phyloP scores from a whole-genome alignment of 768 basidiomycete species.

The Boletus bicolor region DNA sequence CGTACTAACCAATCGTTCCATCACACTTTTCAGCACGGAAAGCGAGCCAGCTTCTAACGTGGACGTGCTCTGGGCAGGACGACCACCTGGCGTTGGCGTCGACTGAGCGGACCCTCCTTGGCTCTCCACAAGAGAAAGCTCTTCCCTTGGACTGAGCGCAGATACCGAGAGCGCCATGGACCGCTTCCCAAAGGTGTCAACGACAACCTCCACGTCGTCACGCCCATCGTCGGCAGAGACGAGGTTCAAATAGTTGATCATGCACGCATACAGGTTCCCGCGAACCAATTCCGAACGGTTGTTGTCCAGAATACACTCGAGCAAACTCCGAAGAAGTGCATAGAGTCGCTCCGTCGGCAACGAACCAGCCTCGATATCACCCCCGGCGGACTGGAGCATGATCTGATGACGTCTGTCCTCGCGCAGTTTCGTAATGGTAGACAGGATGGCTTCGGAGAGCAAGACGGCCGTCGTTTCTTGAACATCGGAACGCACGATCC shows the following conservation, averaged over 20 bases:
- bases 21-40: conserved; percentile 57
- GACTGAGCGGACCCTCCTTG: conserved; percentile 28
- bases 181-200: conserved; percentile 24
- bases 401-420: conserved; percentile 75
- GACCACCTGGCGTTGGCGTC: conserved; percentile 17
- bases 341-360: conserved; percentile 80
- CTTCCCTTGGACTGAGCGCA: conserved; percentile 36
- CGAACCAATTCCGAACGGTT: conserved; percentile 83
- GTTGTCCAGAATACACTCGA: conserved; percentile 73
- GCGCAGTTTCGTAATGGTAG: conserved; percentile 83
- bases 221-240: conserved; percentile 24
- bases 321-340: conserved; percentile 64
- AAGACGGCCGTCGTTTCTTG: conserved; percentile 75
- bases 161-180: conserved; percentile 36
- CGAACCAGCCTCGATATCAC: conserved; percentile 60
- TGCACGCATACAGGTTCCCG: conserved; percentile 90
- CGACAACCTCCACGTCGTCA: conserved; percentile 10
- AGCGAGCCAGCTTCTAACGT: conserved; percentile 63
- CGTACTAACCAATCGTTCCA: conserved; percentile 70
- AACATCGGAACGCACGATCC: conserved; percentile 60
- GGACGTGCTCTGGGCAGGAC: conserved; percentile 16
- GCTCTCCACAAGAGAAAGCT: conserved; percentile 37
- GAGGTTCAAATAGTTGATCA: conserved; percentile 90
- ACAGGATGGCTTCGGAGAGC: conserved; percentile 77
- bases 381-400: conserved; percentile 60